These are phyloP conservation scores for Schwanniomyces occidentalis DNA, from an alignment of 805 yeast species.

Conservation along the genomic window DNA sequence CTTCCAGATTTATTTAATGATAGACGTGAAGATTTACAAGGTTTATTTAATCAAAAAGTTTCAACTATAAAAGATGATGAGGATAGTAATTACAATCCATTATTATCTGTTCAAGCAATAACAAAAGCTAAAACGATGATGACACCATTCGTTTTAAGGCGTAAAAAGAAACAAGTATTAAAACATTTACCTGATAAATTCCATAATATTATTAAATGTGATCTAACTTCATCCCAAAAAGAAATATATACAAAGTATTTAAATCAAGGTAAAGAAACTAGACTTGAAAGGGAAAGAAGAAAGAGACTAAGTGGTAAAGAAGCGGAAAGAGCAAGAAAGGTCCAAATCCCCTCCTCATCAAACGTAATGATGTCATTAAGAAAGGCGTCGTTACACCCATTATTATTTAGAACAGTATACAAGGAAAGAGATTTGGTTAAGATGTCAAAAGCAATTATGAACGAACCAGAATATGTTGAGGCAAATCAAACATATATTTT, in stretches of 20 bases:
- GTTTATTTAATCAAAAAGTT: conserved; percentile 85
- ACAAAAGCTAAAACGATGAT: conserved; percentile 94
- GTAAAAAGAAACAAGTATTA: conserved; percentile 89
- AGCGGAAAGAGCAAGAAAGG: conserved; percentile 30
- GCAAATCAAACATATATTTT: conserved; percentile 77
- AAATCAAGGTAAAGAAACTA: conserved; percentile 39
- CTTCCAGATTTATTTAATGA: conserved; percentile 80
- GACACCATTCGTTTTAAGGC: conserved; percentile 94
- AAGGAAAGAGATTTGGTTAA: conserved; percentile 51
- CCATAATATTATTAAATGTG: conserved; percentile 65
- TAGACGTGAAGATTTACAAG: conserved; percentile 76
- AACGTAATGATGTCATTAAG: conserved; percentile 86
- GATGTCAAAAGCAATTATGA: conserved; percentile 81
- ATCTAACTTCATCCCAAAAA: conserved; percentile 54
- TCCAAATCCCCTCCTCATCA: conserved; percentile 47
- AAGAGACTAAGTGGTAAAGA: conserved; percentile 36
- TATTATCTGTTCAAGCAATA: conserved; percentile 88
- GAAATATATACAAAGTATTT: conserved; percentile 64
- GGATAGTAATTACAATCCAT: conserved; percentile 64
- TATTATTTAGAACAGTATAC: conserved; percentile 71
- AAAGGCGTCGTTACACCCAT: conserved; percentile 91
- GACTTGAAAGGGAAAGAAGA: conserved; percentile 45
- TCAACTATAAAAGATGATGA: conserved; percentile 53
- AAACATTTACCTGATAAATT: conserved; percentile 81
- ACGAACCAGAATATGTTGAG: conserved; percentile 73